Conservation (phyloP, 495 filamentous ascomycete species). For the Penicillium arizonense region DNA sequence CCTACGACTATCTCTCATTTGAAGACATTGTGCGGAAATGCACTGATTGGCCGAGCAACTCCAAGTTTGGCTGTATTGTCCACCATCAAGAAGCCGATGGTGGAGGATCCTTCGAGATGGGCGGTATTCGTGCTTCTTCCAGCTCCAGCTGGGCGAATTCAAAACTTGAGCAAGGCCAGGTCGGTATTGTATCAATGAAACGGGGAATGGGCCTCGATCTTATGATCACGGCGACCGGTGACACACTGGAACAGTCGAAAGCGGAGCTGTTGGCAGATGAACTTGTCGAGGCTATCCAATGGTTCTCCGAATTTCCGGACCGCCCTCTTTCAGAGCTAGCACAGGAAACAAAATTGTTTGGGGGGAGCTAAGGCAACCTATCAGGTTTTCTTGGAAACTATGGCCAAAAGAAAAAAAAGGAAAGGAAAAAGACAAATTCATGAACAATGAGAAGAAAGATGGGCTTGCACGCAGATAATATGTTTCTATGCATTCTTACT, state of each 20-base stretch:
- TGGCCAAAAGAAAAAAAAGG: no score
- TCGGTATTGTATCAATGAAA: constrained; percentile 9
- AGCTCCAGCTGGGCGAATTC: constrained; percentile 6
- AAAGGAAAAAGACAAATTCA: no score
- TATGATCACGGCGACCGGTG: constrained; percentile 1
- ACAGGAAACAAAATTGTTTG: no score
- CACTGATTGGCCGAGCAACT: constrained; percentile 40
- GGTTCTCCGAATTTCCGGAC: background rate
- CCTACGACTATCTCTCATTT: constrained; percentile 44
- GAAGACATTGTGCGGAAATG: constrained; percentile 43
- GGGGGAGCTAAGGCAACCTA: no score
- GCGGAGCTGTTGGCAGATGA: background rate
- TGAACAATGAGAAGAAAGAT: no score
- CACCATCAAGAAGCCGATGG: constrained; percentile 5
- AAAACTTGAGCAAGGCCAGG: constrained; percentile 2
- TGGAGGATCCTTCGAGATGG: constrained; percentile 18
- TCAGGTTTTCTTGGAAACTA: no score
- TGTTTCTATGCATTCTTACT: no score
- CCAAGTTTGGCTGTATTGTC: constrained; percentile 5
- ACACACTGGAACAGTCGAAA: background rate
- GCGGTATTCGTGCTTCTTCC: constrained; percentile 3
- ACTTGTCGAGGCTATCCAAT: background rate
- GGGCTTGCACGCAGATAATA: no score
- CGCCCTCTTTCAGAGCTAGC: no score
- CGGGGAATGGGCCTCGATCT: background rate